phyloP scores from a whole-genome alignment of 306 rosid species.

The Trifolium fragiferum region DNA sequence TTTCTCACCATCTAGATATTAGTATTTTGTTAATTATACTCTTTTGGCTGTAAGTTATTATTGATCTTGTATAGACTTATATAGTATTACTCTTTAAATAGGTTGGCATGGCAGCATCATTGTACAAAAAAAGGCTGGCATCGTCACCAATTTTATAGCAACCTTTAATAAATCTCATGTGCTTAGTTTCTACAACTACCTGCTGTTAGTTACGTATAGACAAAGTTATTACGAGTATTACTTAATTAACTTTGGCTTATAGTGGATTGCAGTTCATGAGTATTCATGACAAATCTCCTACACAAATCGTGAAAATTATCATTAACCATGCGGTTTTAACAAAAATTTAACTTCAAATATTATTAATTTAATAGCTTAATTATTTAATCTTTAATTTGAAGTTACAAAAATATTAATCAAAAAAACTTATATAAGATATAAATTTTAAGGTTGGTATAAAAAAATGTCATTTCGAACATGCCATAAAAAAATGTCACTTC shows the following conservation, averaged over 20 bases:
- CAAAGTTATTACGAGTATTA: not conserved
- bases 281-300: not conserved
- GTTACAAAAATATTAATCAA: no score
- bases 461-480: no score
- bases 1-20: not conserved
- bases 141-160: slow-evolving; percentile 9
- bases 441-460: no score
- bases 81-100: slow-evolving; percentile 6
- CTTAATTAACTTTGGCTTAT: not conserved
- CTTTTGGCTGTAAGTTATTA: not conserved
- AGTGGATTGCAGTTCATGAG: not conserved
- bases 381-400: no score
- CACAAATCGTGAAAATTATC: not conserved
- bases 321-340: no score
- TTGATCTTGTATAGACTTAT: not conserved
- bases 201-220: not conserved
- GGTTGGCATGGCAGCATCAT: slow-evolving; percentile 17
- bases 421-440: no score
- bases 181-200: not conserved
- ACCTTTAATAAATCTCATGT: not conserved
- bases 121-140: slow-evolving; percentile 6
- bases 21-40: not conserved
- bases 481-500: no score
- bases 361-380: no score
- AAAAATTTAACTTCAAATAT: no score